Conservation (phyloP, 345 rosid genomes). For the Gossypium thurberi region DNA sequence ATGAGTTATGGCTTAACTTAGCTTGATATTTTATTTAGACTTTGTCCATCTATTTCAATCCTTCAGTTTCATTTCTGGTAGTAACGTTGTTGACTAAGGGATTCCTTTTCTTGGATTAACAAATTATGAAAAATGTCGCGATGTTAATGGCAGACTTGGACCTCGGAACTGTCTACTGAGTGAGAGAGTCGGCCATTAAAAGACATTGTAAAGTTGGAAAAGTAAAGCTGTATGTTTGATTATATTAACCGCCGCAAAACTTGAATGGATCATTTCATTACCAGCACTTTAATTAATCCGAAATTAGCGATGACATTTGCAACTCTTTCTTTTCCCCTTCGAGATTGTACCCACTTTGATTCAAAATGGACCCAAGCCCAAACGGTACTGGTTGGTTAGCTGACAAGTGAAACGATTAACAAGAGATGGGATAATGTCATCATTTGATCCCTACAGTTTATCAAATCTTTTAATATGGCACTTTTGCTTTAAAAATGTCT, state of each 20-base stretch:
- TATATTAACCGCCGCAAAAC: no score
- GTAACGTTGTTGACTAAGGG: not conserved
- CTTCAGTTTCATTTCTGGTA: not conserved
- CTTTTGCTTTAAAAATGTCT: no score
- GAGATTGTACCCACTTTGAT: not conserved
- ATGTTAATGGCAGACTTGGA: no score
- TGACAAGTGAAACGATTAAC: no score
- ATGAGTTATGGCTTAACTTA: slow-evolving; percentile 25
- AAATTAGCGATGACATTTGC: not conserved
- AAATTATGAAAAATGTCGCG: not conserved
- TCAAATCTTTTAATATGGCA: no score
- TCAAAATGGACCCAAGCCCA: no score
- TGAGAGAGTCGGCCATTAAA: not conserved
- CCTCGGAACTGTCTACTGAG: not conserved
- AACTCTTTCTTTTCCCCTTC: not conserved
- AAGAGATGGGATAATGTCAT: no score
- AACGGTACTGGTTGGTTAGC: no score
- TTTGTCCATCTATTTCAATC: not conserved
- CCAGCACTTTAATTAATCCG: not conserved
- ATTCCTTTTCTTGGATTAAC: slow-evolving; percentile 2
- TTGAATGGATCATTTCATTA: not conserved
- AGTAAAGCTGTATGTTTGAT: no score
- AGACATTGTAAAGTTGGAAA: not conserved
- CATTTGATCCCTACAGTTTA: no score
- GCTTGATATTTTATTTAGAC: not conserved